Evolutionary conservation across 306 rosid genomes (phyloP).

Genomic region (Vigna nakashimae): DNA sequence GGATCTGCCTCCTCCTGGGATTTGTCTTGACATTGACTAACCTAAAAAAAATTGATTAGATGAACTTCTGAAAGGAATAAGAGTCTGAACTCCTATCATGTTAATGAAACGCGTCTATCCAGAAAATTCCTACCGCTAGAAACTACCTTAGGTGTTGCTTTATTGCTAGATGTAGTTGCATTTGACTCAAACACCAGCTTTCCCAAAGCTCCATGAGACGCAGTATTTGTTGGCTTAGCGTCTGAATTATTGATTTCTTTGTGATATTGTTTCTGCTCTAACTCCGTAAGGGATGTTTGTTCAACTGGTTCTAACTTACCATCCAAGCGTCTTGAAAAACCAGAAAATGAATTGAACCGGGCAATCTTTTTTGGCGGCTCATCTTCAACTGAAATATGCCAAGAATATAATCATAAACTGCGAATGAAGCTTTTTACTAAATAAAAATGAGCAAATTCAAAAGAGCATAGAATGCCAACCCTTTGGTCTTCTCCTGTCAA

Average conservation of each 20-base stretch:
- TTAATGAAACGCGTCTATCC: not conserved
- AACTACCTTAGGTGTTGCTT: slow-evolving; percentile 52
- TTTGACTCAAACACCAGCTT: slow-evolving; percentile 66
- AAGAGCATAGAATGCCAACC: slow-evolving; percentile 37
- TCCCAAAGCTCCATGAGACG: slow-evolving; percentile 45
- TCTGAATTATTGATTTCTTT: slow-evolving; percentile 42
- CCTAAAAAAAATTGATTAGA: slow-evolving; percentile 37
- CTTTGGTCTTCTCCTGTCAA: slow-evolving; percentile 42
- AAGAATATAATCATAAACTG: slow-evolving; percentile 19
- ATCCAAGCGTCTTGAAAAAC: slow-evolving; percentile 61
- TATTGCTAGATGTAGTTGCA: slow-evolving; percentile 22
- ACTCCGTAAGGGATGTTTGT: slow-evolving; percentile 41
- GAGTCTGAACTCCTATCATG: not conserved
- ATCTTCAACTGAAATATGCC: slow-evolving; percentile 52
- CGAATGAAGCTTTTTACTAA: not conserved
- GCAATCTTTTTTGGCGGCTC: slow-evolving; percentile 48
- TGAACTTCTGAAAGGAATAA: not conserved
- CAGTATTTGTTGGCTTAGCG: slow-evolving; percentile 42
- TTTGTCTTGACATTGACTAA: slow-evolving; percentile 42
- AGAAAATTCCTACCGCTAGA: not conserved
- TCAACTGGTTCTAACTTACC: slow-evolving; percentile 52
- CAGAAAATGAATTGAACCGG: slow-evolving; percentile 53
- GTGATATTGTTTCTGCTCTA: slow-evolving; percentile 45
- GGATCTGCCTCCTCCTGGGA: slow-evolving; percentile 49
- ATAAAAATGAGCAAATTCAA: not conserved